Conservation (phyloP, 768 basidiomycete species). For the Lentinula aciculospora region DNA sequence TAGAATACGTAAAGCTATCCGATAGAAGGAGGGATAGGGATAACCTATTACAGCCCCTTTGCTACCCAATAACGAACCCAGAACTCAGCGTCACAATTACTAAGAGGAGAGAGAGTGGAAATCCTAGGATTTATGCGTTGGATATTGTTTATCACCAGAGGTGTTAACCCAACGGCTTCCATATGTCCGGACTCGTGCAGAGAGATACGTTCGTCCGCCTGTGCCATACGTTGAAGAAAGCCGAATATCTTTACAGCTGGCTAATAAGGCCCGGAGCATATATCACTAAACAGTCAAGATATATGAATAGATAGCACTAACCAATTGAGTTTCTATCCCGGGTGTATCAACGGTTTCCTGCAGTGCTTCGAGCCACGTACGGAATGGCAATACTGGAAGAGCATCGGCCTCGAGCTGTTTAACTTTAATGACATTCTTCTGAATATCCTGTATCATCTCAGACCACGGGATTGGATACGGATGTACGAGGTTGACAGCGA, state of each 20-base stretch:
- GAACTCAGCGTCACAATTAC: not conserved
- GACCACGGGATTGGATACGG: conserved; percentile 29
- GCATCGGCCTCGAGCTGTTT: not conserved
- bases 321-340: not conserved
- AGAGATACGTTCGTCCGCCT: conserved; percentile 10
- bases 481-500: conserved; percentile 31
- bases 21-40: too few species aligned
- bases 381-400: conserved; percentile 26
- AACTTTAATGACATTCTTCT: conserved; percentile 12
- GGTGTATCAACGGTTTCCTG: conserved; percentile 13
- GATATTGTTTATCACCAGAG: not conserved
- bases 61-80: not conserved
- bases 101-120: not conserved
- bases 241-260: conserved; percentile 29
- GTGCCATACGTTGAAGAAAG: conserved; percentile 22
- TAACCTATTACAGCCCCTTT: not conserved
- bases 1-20: too few species aligned
- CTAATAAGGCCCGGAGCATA: conserved; percentile 9
- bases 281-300: not conserved
- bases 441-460: conserved; percentile 20
- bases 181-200: not conserved
- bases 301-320: not conserved
- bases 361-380: conserved; percentile 27
- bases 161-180: conserved; percentile 1
- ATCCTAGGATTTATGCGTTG: not conserved